phyloP scores from a whole-genome alignment of 2,329 filamentous ascomycete genomes.

The Stagonosporopsis vannaccii region DNA sequence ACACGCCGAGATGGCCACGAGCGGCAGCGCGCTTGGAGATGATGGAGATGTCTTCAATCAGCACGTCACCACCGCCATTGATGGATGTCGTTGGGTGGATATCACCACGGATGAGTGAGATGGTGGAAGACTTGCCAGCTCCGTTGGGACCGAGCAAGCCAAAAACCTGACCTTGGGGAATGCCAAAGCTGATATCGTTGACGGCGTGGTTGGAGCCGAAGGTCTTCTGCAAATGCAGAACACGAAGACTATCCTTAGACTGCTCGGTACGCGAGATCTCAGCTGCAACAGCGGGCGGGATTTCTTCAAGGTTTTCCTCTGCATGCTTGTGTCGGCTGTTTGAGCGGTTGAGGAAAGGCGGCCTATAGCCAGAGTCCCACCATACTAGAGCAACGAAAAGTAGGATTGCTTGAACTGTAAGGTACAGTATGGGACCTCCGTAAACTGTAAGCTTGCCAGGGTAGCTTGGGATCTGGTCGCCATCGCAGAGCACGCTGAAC shows the following conservation, averaged over 20 bases:
- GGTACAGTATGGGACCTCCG: conserved; percentile 84
- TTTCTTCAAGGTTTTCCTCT: conserved; percentile 53
- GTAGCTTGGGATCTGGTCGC: conserved; percentile 67
- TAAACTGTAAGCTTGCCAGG: conserved; percentile 77
- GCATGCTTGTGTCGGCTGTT: conserved; percentile 49
- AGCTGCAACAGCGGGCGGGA: conserved; percentile 65
- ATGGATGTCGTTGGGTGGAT: conserved; percentile 69
- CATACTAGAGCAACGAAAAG: conserved; percentile 78
- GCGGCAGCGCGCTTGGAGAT: conserved; percentile 75
- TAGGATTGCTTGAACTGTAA: conserved; percentile 74
- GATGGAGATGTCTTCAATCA: conserved; percentile 80
- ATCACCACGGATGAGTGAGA: conserved; percentile 89
- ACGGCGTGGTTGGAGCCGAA: conserved; percentile 78
- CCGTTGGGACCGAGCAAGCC: conserved; percentile 90
- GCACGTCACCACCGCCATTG: conserved; percentile 74
- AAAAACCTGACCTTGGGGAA: conserved; percentile 82
- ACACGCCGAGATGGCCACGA: conserved; percentile 83
- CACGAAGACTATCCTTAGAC: conserved; percentile 74
- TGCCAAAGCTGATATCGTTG: conserved; percentile 86
- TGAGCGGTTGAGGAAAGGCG: conserved; percentile 58
- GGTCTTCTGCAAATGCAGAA: conserved; percentile 79
- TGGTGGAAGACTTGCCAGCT: conserved; percentile 89
- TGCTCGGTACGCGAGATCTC: conserved; percentile 70
- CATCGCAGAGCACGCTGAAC: conserved; percentile 78
- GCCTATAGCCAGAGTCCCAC: conserved; percentile 75